phyloP scores from a whole-genome alignment of 345 rosid genomes.

The Stellera chamaejasme region DNA sequence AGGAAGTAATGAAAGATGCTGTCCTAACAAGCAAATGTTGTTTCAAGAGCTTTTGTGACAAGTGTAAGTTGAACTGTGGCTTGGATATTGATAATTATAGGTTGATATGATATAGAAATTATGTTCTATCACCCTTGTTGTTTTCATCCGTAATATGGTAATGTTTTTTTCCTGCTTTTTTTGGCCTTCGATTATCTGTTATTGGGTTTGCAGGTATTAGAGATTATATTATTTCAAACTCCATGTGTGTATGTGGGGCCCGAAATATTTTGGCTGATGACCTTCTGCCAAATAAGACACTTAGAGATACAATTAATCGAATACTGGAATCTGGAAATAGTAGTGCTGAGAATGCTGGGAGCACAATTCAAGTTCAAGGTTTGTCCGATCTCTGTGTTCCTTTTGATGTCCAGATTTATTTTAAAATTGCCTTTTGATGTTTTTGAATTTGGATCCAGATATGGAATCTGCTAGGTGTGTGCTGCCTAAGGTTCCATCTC shows the following conservation, averaged over 20 bases:
- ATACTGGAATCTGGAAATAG: constrained; percentile 89
- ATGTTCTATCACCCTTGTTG: not conserved
- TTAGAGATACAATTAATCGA: constrained; percentile 87
- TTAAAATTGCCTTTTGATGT: constrained; percentile 9
- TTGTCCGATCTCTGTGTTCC: constrained; percentile 4
- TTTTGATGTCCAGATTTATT: constrained; percentile 9
- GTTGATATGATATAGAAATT: not conserved
- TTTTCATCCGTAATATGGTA: not conserved
- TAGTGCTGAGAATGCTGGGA: constrained; percentile 79
- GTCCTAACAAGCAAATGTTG: constrained; percentile 94
- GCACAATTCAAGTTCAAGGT: constrained; percentile 87
- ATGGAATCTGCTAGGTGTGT: constrained; percentile 75
- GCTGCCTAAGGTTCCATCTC: constrained; percentile 67
- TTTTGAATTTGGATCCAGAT: constrained; percentile 32
- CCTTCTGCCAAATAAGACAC: constrained; percentile 93
- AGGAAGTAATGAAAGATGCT: constrained; percentile 90
- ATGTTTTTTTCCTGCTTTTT: not conserved
- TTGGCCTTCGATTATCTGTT: not conserved
- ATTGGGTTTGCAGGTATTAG: constrained; percentile 62
- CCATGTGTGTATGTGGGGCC: constrained; percentile 82
- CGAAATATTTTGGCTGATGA: constrained; percentile 84
- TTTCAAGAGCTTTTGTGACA: constrained; percentile 77
- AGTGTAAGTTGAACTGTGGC: constrained; percentile 37
- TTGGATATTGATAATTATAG: not conserved
- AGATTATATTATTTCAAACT: constrained; percentile 66